Base-by-base conservation (phyloP, 2,329 filamentous ascomycete genomes). In the Neonectria punicea region DNA sequence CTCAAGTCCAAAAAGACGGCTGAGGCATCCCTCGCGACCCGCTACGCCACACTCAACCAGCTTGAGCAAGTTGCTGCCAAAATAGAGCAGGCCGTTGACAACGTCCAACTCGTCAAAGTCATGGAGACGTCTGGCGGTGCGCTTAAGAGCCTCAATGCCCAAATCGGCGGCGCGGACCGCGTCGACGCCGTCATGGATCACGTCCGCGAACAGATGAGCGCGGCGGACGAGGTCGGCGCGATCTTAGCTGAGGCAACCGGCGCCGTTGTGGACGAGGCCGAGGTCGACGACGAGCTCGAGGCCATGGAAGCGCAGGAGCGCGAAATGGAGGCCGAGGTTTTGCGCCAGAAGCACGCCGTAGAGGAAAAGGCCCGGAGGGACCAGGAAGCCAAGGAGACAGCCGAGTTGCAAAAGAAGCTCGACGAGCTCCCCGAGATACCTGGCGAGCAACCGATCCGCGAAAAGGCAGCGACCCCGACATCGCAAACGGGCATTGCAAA, bases 221-320 rank as follows among this genome's bases (percentile, higher is more conserved):
- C 91, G 72, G 89, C 91, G 25, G 94, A 98, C 75, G 95, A 98
- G 80, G 87, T 98, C 22, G 89, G 89, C 30, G 88, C 86, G 60
- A 90, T 95, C 44, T 86, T 98, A 67, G 89, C 90, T 57, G 93
- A 96, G 70, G 72, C 75, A 6, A 84, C 81, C 13, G 82, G 80
- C 14, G 76, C 73, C 44, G 78, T 78, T 1, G 83, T 97, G 34
- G 93, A 97, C 77, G 94, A 97, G 75, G 85, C 76, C 20, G 94
- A 97, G 77, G 88, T 98, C 60, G 94, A 98, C 71, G 92, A 95
- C 65, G 95, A 98, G 81, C 85, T 98, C 51, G 91, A 92, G 70
- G 90, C 85, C 4, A 82, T 99, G 81, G 90, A 94, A 79, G 82
- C 77, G 36, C 84, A 88, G 69, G 86, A 89, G 71, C 80, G 75